Percentiles rank a stretch among this genome's conserved stretches.
phyloP scores from a whole-genome alignment of 192 early-diverging fungal species.

The Jimgerdemannia flammicorona region DNA sequence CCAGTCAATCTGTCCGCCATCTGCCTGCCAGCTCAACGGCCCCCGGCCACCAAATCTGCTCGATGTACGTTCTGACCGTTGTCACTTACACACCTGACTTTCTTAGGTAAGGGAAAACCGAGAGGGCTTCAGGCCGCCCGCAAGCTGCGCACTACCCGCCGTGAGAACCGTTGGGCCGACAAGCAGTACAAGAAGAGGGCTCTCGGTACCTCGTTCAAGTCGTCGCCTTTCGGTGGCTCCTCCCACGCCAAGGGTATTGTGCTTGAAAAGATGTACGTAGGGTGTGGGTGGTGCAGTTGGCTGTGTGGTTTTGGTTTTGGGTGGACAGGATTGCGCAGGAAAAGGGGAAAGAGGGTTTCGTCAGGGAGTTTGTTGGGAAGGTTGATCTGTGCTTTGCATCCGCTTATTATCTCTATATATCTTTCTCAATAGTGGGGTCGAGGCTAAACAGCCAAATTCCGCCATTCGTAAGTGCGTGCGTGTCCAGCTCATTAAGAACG shows the following conservation, averaged over 20 bases:
- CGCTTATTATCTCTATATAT: no score
- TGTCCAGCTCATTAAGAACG: slow-evolving; percentile 99
- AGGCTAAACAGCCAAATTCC: slow-evolving; percentile 99
- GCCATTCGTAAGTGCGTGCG: slow-evolving; percentile 99
- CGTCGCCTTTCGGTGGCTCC: slow-evolving; percentile 98
- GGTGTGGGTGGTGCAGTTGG: no score
- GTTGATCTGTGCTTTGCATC: no score
- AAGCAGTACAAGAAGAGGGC: slow-evolving; percentile 99
- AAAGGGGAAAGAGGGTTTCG: no score
- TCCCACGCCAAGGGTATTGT: slow-evolving; percentile 99
- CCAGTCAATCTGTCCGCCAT: no score
- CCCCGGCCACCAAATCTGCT: no score
- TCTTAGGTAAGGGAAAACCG: slow-evolving; percentile 79
- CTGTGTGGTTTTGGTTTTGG: no score
- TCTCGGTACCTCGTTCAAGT: slow-evolving; percentile 97
- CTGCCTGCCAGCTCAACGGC: no score
- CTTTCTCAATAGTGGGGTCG: slow-evolving; percentile 92
- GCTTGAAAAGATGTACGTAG: slow-evolving; percentile 99
- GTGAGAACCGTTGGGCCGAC: slow-evolving; percentile 98
- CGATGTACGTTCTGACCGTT: no score
- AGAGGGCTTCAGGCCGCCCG: slow-evolving; percentile 98
- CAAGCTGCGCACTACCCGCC: slow-evolving; percentile 96
- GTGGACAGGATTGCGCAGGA: no score
- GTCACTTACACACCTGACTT: no score
- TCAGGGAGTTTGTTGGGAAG: no score